Base-by-base conservation (phyloP, 805 yeast species). In the Geotrichum ghanense region DNA sequence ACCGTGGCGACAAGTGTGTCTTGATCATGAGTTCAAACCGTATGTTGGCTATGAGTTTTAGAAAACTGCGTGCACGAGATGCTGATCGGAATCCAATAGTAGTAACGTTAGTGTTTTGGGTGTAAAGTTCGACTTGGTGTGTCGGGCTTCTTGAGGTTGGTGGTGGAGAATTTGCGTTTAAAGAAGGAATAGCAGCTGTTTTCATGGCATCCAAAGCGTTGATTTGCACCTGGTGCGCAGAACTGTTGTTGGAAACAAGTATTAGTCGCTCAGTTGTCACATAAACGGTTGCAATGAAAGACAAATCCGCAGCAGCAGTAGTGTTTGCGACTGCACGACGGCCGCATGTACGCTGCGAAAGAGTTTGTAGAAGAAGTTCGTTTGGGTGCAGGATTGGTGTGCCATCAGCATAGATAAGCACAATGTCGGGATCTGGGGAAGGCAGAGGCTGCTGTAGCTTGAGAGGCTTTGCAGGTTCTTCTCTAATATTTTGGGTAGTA, bases 1-100 rank as follows among this genome's bases (percentile, higher is more conserved):
- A 60, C n/a, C 53, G 55, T 2, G 64, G 64, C 10, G 63, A 61
- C 39, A 60, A 50, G 31, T 54, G 53, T 24, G 54, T 54, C n/a
- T 61, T 53, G 21, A 61, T 57, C 47, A 51, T 51, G 47, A 60
- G 61, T 48, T 61, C 65, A 40, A 61, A 59, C 22, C 61, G 56
- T 22, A 61, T 51, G 47, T 59, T 61, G 27, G 63, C 50, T 34
- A 59, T 52, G 35, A 58, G 50, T 34, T 56, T 52, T 26, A 57
- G 48, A 42, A 60, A 57, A 23, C 58, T 51, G 16, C 53, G 45
- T 14, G 61, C 54, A 6, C 59, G 53, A 16, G 45, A 43, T 22
- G 50, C 47, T 2, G 57, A 47, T 9, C 62, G 50, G 44, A 59
- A 60, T n/a, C 61, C 60, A 16, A 60, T 51, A 0, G 62, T 48